Evolutionary conservation across 2,329 filamentous ascomycete species (phyloP).

Genomic region (Falciphora oryzae): DNA sequence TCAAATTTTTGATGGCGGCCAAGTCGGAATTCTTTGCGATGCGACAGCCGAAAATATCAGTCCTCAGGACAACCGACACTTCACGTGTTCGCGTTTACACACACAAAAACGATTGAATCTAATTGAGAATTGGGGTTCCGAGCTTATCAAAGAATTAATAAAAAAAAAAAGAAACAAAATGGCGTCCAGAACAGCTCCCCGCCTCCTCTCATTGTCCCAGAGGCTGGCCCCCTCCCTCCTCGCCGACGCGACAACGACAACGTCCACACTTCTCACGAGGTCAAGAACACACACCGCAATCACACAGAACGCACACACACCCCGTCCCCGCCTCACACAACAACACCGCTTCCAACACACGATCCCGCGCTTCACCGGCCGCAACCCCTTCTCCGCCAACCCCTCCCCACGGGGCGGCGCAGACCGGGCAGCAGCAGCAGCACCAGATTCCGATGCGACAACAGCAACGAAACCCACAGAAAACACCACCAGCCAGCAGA

Average conservation of each 20-base stretch:
- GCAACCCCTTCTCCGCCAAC: constrained; percentile 23
- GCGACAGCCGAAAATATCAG: not conserved
- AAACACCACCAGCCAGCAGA: constrained; percentile 13
- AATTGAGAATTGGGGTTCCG: too few relatives aligned
- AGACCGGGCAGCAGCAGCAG: not conserved
- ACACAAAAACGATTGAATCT: too few relatives aligned
- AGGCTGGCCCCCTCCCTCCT: not conserved
- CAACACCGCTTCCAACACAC: constrained; percentile 21
- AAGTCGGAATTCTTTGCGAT: not conserved
- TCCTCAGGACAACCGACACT: too few relatives aligned
- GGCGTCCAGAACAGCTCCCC: constrained; percentile 6
- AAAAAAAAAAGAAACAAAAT: too few relatives aligned
- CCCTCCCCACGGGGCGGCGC: constrained; percentile 35
- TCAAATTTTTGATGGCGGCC: not conserved
- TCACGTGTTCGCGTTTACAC: too few relatives aligned
- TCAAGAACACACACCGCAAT: not conserved
- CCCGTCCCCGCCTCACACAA: not conserved
- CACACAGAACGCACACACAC: not conserved
- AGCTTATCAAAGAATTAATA: too few relatives aligned
- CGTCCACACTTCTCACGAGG: not conserved
- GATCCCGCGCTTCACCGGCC: constrained; percentile 21
- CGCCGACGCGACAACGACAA: not conserved
- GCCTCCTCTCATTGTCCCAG: not conserved
- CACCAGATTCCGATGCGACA: not conserved
- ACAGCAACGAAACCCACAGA: not conserved